These are phyloP conservation scores for Epichloe coenophiala DNA, from an alignment of 2,329 filamentous ascomycete genomes.

Conservation along the genomic window DNA sequence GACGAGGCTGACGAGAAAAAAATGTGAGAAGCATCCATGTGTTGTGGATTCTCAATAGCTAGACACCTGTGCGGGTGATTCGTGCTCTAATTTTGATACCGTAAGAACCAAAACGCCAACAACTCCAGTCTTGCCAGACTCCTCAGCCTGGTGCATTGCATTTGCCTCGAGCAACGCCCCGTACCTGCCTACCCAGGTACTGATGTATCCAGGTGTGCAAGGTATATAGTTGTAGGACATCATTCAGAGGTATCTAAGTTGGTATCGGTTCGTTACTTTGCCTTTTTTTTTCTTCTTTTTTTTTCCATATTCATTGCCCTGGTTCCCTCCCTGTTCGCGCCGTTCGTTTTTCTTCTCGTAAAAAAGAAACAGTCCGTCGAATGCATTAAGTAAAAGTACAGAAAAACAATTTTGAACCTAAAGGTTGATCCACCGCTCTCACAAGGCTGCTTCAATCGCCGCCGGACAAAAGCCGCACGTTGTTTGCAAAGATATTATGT, in stretches of 20 bases:
- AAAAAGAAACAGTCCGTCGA: not conserved
- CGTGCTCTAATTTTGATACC: not conserved
- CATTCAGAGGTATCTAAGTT: not conserved
- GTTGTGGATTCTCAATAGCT: not conserved
- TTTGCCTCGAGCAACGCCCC: not conserved
- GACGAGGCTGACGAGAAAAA: no score
- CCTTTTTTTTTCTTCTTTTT: not conserved
- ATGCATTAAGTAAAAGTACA: not conserved
- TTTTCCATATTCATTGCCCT: not conserved
- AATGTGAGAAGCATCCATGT: no score
- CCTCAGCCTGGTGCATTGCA: not conserved
- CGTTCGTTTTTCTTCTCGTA: not conserved
- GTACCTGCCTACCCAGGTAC: not conserved
- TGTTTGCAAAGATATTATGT: not conserved
- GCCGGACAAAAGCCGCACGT: not conserved
- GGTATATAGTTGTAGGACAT: not conserved
- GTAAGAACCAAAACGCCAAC: not conserved
- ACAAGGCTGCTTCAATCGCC: not conserved
- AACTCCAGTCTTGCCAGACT: constrained; percentile 1
- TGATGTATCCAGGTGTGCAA: not conserved
- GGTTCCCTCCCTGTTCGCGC: not conserved
- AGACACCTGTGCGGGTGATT: not conserved
- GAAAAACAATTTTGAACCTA: not conserved
- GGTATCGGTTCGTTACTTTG: not conserved
- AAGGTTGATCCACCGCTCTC: not conserved